Evolutionary conservation across 108 stramenopile genomes (phyloP).

Genomic region (Phaeodactylum tricornutum): DNA sequence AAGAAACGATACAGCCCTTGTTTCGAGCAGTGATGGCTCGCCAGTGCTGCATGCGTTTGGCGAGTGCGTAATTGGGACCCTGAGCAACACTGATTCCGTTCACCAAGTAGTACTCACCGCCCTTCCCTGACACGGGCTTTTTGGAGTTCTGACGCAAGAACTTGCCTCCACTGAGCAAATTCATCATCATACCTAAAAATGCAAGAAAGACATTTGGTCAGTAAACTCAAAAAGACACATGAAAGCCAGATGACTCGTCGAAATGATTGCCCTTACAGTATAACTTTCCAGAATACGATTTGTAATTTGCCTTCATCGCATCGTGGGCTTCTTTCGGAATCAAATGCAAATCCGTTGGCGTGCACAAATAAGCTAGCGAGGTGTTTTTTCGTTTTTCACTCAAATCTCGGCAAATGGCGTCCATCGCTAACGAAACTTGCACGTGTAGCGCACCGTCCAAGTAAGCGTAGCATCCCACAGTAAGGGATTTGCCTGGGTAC

Average conservation of each 20-base stretch:
- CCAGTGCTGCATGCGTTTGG: conserved; percentile 99
- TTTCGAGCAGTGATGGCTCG: conserved; percentile 86
- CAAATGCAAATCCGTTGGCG: conserved; percentile 96
- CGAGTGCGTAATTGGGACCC: conserved; percentile 95
- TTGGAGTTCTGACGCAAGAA: conserved; percentile 67
- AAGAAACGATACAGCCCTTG: conserved; percentile 85
- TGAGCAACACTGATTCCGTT: conserved; percentile 92
- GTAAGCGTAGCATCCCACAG: conserved; percentile 93
- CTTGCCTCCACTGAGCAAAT: conserved; percentile 52
- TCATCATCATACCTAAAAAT: conserved; percentile 44
- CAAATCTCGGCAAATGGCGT: conserved; percentile 79
- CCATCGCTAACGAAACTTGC: conserved; percentile 93
- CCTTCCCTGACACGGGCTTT: conserved; percentile 48
- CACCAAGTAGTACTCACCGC: conserved; percentile 61
- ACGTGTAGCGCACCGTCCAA: conserved; percentile 94
- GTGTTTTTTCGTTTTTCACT: conserved; percentile 68
- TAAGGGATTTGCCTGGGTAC: conserved; percentile 73
- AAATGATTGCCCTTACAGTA: conserved; percentile 37
- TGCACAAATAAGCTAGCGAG: conserved; percentile 94
- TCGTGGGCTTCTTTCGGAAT: conserved; percentile 86
- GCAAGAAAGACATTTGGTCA: background rate
- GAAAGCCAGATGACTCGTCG: background rate
- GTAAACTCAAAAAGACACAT: background rate
- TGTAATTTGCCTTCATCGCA: conserved; percentile 62
- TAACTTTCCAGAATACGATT: conserved; percentile 42